phyloP scores from a whole-genome alignment of 257 asterid species.

The Ajuga chamaepitys region DNA sequence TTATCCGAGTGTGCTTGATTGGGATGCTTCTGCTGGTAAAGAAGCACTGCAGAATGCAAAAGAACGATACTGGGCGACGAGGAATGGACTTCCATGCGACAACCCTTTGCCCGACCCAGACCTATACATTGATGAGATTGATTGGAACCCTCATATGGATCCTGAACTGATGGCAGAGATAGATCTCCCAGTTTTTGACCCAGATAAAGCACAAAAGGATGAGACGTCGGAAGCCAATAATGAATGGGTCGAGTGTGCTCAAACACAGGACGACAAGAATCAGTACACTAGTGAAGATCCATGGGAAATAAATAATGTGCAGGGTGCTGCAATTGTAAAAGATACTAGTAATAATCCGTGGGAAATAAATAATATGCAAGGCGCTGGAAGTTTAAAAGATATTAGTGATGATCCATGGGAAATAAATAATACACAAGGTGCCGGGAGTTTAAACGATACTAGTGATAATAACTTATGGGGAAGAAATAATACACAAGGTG shows the following conservation, averaged over 20 bases:
- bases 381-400: neutral
- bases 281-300: neutral
- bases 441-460: conserved; percentile 19
- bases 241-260: conserved; percentile 23
- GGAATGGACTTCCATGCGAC: conserved; percentile 46
- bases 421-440: conserved; percentile 18
- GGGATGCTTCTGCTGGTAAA: conserved; percentile 82
- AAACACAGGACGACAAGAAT: conserved; percentile 16
- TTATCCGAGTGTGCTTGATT: conserved; percentile 55
- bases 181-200: conserved; percentile 51
- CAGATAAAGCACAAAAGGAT: conserved; percentile 34
- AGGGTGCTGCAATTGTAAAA: neutral
- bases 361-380: neutral
- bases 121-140: conserved; percentile 54
- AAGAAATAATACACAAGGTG: conserved; percentile 14
- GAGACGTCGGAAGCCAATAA: conserved; percentile 23
- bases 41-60: conserved; percentile 70
- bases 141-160: conserved; percentile 71
- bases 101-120: conserved; percentile 59
- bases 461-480: conserved; percentile 2
- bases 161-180: conserved; percentile 60
- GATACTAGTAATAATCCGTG: neutral
- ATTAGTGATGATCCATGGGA: conserved; percentile 54
- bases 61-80: conserved; percentile 57
- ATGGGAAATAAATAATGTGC: neutral